Conservation (phyloP, 2,329 filamentous ascomycete species). For the Venturia carpophila region DNA sequence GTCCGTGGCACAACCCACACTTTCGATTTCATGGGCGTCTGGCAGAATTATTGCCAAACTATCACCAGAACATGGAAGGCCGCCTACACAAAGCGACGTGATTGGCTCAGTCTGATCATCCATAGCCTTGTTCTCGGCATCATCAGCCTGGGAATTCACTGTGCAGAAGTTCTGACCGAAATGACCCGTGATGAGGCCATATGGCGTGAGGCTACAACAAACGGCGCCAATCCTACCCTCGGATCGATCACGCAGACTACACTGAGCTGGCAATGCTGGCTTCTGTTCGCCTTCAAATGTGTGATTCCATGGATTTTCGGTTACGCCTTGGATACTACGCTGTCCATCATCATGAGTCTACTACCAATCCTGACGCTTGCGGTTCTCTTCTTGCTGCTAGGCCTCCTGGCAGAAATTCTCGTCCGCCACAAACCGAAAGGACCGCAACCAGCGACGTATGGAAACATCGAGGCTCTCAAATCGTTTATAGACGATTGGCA, state of each 20-base stretch:
- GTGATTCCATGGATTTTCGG: slow-evolving; percentile 15
- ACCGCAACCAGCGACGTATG: slow-evolving; percentile 12
- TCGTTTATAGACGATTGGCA: slow-evolving; percentile 15
- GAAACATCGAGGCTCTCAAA: slow-evolving; percentile 7
- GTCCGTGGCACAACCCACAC: neutral
- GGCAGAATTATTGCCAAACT: slow-evolving; percentile 14
- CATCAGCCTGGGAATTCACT: slow-evolving; percentile 14
- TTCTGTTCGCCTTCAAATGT: slow-evolving; percentile 15
- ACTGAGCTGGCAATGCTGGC: slow-evolving; percentile 11
- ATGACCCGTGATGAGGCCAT: slow-evolving; percentile 15
- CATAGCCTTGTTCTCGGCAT: neutral
- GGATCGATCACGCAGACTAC: neutral
- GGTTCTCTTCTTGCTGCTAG: slow-evolving; percentile 1
- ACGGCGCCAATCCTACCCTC: neutral
- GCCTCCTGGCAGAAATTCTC: neutral
- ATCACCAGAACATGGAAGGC: neutral
- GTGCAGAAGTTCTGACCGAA: slow-evolving; percentile 14
- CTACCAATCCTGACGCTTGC: slow-evolving; percentile 6
- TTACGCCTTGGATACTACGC: slow-evolving; percentile 5
- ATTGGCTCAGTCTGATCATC: slow-evolving; percentile 15
- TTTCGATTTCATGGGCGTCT: neutral
- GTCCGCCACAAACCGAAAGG: slow-evolving; percentile 12
- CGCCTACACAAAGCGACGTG: neutral
- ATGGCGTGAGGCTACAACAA: slow-evolving; percentile 16
- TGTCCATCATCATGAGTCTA: slow-evolving; percentile 10